phyloP scores from a whole-genome alignment of 148 eudicot species.

The Polygonum maritimum region DNA sequence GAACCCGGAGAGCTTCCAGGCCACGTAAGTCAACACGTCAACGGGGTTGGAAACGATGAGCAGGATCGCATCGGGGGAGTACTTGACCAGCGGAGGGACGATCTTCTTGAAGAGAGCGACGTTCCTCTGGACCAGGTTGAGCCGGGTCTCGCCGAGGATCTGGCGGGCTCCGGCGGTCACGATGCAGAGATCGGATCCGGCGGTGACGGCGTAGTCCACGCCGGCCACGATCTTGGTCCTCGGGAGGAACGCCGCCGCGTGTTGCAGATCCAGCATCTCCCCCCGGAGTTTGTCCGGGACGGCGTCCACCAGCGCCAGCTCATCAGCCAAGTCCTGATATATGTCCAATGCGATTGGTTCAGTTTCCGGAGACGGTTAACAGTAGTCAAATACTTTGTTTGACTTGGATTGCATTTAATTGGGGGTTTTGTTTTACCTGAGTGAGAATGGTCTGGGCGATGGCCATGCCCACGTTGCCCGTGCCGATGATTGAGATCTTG shows the following conservation, averaged over 20 bases:
- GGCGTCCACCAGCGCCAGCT: slow-evolving; percentile 69
- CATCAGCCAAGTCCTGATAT: slow-evolving; percentile 69
- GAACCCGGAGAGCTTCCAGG: slow-evolving; percentile 85
- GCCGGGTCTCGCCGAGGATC: slow-evolving; percentile 64
- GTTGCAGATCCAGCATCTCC: slow-evolving; percentile 85
- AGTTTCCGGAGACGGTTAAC: too few relatives aligned
- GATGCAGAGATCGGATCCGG: slow-evolving; percentile 63
- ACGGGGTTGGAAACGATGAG: slow-evolving; percentile 81
- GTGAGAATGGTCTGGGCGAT: slow-evolving; percentile 83
- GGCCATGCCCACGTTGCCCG: slow-evolving; percentile 93
- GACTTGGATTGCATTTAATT: too few relatives aligned
- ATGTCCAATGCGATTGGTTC: too few relatives aligned
- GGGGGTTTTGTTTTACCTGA: too few relatives aligned
- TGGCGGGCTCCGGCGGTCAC: slow-evolving; percentile 91
- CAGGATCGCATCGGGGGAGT: slow-evolving; percentile 55
- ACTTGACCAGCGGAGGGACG: slow-evolving; percentile 46
- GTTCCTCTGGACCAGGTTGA: slow-evolving; percentile 70
- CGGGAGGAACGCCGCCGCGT: slow-evolving; percentile 93
- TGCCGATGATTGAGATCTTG: slow-evolving; percentile 71
- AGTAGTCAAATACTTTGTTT: too few relatives aligned
- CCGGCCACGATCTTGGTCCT: slow-evolving; percentile 62
- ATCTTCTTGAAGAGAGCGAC: slow-evolving; percentile 41
- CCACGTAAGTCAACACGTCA: slow-evolving; percentile 69
- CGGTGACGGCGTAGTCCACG: slow-evolving; percentile 49
- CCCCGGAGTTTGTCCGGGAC: slow-evolving; percentile 74